Base-by-base conservation (phyloP, 2,329 filamentous ascomycete genomes). In the Mariannaea elegans region DNA sequence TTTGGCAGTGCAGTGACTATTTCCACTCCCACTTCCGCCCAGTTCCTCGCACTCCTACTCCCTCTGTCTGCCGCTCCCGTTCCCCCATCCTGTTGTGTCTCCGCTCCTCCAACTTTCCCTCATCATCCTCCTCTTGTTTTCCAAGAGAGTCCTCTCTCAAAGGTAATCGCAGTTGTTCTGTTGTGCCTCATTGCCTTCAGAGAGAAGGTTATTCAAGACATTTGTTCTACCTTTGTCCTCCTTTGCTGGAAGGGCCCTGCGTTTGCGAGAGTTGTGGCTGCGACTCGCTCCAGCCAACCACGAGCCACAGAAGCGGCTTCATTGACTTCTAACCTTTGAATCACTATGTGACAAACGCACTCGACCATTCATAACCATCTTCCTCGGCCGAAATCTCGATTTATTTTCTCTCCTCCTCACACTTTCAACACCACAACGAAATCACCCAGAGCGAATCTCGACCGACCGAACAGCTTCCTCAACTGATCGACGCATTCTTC, bases 21-120 rank as follows among this genome's bases (percentile, higher is more conserved):
- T 31, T n/a, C 53, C 47, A 64, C 62, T 45, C 63, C 65, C 65
- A 65, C 67, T 68, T 66, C 64, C 67, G 58, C 64, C 65, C 59
- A 62, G 31, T 55, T 24, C 19, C 29, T 42, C 42, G 21, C 52
- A 47, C 48, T 51, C 48, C 48, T 23, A 42, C 52, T 63, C 63
- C 32, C 66, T 63, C 66, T 66, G 59, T 61, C 63, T 66, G 68
- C 63, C 64, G 61, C 66, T 63, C 65, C 65, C 69, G 65, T 67
- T 72, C 69, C 70, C 65, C 69, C 68, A 72, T 44, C 38, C 27
- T 18, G 16, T 69, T 67, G 67, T 72, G 67, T 72, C 71, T 73
- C 71, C 69, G 70, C 71, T 65, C 67, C 67, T 66, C 67, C 69
- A 69, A 69, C 70, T 71, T 72, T 69, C 68, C 62, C 62, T 65